Conservation (phyloP, 768 basidiomycete species). For the Mycena amicta region DNA sequence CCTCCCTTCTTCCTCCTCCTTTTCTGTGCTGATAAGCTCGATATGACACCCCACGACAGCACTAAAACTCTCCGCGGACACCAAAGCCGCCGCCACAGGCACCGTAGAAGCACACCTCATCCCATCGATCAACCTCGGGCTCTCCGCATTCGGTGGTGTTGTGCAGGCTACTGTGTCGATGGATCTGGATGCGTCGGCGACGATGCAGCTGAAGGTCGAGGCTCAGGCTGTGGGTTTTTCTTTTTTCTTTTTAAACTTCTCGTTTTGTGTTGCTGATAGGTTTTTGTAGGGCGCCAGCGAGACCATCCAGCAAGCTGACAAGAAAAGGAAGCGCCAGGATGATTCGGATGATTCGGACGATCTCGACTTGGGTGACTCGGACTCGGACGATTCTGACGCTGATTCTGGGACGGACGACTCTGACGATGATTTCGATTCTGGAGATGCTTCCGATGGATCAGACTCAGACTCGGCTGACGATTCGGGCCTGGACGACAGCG, state of each 20-base stretch:
- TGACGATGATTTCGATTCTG: background rate
- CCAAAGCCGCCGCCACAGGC: conserved; percentile 31
- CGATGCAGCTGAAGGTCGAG: conserved; percentile 12
- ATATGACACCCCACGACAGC: conserved; percentile 18
- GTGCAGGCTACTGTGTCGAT: conserved; percentile 7
- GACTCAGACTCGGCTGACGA: background rate
- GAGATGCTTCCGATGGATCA: background rate
- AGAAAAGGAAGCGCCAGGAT: background rate
- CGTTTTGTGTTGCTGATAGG: too few relatives aligned
- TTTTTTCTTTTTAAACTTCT: too few relatives aligned
- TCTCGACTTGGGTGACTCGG: background rate
- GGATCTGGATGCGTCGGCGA: conserved; percentile 16
- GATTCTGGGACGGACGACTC: background rate
- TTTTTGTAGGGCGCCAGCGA: too few relatives aligned
- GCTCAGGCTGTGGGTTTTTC: conserved; percentile 4
- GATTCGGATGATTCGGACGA: background rate
- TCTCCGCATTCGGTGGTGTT: conserved; percentile 22
- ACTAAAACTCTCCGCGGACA: conserved; percentile 36
- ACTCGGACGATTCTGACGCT: background rate
- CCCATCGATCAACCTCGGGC: conserved; percentile 37
- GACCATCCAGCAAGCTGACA: too few relatives aligned
- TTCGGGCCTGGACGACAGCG: background rate
- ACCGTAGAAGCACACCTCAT: conserved; percentile 39
- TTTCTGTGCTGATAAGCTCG: too few relatives aligned
- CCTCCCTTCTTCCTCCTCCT: too few relatives aligned